Evolutionary conservation across 208 protist species (phyloP).

Genomic region (Porcisia hertigi): DNA sequence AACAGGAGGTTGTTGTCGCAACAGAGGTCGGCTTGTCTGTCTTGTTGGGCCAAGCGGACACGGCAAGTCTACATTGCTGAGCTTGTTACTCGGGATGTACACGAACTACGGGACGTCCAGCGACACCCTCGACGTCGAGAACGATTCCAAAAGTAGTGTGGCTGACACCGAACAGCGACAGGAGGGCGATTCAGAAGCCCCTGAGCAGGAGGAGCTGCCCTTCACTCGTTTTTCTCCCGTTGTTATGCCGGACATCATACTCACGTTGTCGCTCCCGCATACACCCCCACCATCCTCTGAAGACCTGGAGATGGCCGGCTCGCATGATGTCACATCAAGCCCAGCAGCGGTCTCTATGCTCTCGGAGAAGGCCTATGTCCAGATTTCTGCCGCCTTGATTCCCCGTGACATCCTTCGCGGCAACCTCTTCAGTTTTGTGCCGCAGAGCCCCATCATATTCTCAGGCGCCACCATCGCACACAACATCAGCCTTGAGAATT

Average conservation of each 20-base stretch:
- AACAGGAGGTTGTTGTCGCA: background rate
- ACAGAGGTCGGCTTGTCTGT: conserved; percentile 54
- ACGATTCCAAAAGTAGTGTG: background rate
- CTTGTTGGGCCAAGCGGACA: conserved; percentile 64
- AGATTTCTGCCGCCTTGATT: conserved; percentile 40
- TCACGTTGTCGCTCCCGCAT: conserved; percentile 23
- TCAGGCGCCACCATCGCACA: conserved; percentile 74
- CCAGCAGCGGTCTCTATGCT: background rate
- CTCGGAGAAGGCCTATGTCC: conserved; percentile 8
- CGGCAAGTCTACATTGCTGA: conserved; percentile 81
- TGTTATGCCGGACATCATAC: conserved; percentile 7
- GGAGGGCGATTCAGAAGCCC: background rate
- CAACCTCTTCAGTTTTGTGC: conserved; percentile 68
- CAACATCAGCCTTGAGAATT: conserved; percentile 73
- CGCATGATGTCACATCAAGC: background rate
- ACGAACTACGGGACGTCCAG: conserved; percentile 21
- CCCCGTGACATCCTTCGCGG: conserved; percentile 45
- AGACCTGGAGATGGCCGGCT: background rate
- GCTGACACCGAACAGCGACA: background rate
- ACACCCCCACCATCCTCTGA: background rate
- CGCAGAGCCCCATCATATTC: conserved; percentile 69
- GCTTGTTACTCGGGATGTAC: conserved; percentile 71
- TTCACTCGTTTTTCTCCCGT: background rate
- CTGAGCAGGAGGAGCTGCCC: background rate
- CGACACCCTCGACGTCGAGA: background rate